Conservation (phyloP, 1,284 basidiomycete genomes). For the Tilletia indica region DNA sequence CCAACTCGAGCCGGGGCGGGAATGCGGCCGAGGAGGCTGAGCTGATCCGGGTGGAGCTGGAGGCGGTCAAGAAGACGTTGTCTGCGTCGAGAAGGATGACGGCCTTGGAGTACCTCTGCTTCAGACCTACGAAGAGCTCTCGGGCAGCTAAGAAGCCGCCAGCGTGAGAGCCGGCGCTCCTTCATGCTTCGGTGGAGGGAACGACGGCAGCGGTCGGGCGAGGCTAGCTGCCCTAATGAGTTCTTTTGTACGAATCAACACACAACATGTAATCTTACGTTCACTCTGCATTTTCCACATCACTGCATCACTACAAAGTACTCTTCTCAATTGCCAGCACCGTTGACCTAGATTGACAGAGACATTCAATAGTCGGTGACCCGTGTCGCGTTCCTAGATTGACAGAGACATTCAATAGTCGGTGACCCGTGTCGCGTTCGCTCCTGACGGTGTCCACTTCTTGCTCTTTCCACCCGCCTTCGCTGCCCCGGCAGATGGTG, state of each 20-base stretch:
- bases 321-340: no score
- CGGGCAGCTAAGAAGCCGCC: constrained; percentile 15
- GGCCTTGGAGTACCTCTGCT: constrained; percentile 88
- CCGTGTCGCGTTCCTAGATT: background rate
- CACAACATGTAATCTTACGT: no score
- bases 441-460: constrained; percentile 8
- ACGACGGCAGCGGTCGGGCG: no score
- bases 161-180: background rate
- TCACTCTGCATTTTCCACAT: no score
- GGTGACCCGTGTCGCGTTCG: background rate
- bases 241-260: no score
- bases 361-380: background rate
- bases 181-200: no score
- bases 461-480: background rate
- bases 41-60: constrained; percentile 65
- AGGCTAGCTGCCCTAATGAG: no score
- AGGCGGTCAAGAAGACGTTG: constrained; percentile 84
- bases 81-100: constrained; percentile 83
- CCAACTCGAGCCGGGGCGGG: background rate
- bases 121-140: constrained; percentile 28
- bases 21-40: constrained; percentile 62
- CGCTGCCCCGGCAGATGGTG: background rate
- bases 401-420: no score
- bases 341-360: no score
- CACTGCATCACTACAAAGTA: no score